Evolutionary conservation across 257 asterid genomes (phyloP), one percentile per base, ranked within the genome.

Genomic region (Asclepias syriaca): DNA sequence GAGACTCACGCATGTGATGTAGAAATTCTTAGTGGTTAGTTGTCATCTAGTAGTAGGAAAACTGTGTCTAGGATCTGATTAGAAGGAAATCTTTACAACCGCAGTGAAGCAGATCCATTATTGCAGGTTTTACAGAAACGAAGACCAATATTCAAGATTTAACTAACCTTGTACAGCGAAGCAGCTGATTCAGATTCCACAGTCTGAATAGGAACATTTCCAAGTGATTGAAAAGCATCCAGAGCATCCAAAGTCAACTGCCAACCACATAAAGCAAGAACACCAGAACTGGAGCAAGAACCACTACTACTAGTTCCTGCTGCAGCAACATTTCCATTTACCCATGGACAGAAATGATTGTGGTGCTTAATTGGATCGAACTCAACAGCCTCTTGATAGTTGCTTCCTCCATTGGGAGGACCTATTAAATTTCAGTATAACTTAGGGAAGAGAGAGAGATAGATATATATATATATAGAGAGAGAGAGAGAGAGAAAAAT

Each of bases 181-280:
- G 99, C 99, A 22, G 99, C 97, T 66, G 99, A 95, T 88, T 95
- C 99, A 72, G 99, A 95, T 76, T 95, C 97, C 72, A 92, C 92
- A 56, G 89, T 85, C 75, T 92, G 98, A 75, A 80, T 85, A 19
- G 99, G 98, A 78, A 90, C 74, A 81, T 90, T 91, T 68, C 98
- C 98, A 78, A 71, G 89, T n/a, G 90, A 84, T 76, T 89, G 99
- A 83, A 89, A 84, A 71, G 93, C 87, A 70, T 95, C 98, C 78
- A 95, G 81, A 75, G 99, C 99, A 86, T 95, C 99, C 79, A 95
- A 79, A 37, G 99, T 95, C 77, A 88, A 88, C 88, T 92, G 97
- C 99, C 99, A 95, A 69, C 99, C 98, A 70, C 96, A 87, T 63
- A 90, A 88, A 12, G 96, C 98, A 60, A 87, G 71, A 76, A 88